A percentile compares a stretch with the other conserved stretches of the same genome.
Conservation (phyloP, 1,284 basidiomycete species). For the Violaceomyces palustris region DNA sequence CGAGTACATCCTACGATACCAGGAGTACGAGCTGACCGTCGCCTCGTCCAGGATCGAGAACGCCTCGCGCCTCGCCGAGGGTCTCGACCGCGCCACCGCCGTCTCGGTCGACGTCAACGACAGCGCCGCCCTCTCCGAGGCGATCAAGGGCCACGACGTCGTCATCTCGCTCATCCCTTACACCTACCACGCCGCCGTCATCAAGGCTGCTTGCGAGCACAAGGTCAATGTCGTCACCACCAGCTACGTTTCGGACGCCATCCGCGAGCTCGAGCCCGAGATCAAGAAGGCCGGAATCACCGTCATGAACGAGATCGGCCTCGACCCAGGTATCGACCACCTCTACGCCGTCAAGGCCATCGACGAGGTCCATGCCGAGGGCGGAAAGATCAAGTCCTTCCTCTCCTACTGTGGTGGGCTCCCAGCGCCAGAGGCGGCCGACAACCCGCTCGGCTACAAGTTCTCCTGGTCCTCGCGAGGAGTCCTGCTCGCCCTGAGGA, state of each 20-base stretch:
- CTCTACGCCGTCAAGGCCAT: conserved; percentile 96
- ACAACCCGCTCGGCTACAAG: conserved; percentile 97
- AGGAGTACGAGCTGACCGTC: conserved; percentile 78
- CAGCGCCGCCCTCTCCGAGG: conserved; percentile 68
- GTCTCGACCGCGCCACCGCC: conserved; percentile 64
- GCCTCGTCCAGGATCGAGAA: conserved; percentile 50
- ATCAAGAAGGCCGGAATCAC: conserved; percentile 85
- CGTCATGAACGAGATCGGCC: conserved; percentile 96
- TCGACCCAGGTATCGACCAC: conserved; percentile 96
- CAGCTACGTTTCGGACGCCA: conserved; percentile 86
- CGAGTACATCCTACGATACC: conserved; percentile 81
- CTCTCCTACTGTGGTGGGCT: conserved; percentile 94
- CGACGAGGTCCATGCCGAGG: conserved; percentile 83
- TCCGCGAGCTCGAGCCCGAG: conserved; percentile 78
- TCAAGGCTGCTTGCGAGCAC: conserved; percentile 89
- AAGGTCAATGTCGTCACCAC: conserved; percentile 96
- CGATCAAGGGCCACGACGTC: conserved; percentile 80
- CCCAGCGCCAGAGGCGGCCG: conserved; percentile 80
- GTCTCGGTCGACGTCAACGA: conserved; percentile 79
- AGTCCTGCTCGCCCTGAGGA: conserved; percentile 88
- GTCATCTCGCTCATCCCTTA: conserved; percentile 97
- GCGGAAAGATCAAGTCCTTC: conserved; percentile 87
- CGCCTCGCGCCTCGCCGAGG: conserved; percentile 67
- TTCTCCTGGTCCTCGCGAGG: conserved; percentile 98
- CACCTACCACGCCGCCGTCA: conserved; percentile 82